phyloP scores from a whole-genome alignment of 169 alveolate species.

The Besnoitia besnoiti region DNA sequence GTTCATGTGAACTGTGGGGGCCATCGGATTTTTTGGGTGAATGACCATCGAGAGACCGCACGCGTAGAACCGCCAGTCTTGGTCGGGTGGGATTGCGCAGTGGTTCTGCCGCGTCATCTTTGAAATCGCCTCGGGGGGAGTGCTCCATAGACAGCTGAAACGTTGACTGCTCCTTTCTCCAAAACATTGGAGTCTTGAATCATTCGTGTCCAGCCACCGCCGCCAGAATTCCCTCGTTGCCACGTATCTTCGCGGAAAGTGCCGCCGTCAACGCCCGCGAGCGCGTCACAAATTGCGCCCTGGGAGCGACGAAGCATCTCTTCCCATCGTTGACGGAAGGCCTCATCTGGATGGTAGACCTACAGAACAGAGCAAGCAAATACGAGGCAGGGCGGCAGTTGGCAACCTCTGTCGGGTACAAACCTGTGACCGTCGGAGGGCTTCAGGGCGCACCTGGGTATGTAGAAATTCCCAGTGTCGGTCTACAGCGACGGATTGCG shows the following conservation, averaged over 20 bases:
- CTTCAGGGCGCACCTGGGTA: no score
- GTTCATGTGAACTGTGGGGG: constrained; percentile 88
- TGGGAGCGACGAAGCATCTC: constrained; percentile 65
- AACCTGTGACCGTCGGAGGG: no score
- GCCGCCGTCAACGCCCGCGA: constrained; percentile 68
- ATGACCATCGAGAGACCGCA: constrained; percentile 85
- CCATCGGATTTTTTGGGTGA: constrained; percentile 87
- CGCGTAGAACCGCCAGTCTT: constrained; percentile 76
- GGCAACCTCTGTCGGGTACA: no score
- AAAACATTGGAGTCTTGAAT: constrained; percentile 82
- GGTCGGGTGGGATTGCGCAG: neutral
- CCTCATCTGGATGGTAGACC: constrained; percentile 68
- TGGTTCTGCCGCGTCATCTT: constrained; percentile 68
- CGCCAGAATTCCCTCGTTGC: constrained; percentile 76
- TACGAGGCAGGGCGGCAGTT: no score
- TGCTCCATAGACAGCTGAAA: constrained; percentile 78
- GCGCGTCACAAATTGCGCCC: constrained; percentile 60
- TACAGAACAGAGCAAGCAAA: neutral
- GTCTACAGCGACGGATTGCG: no score
- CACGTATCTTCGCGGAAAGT: constrained; percentile 76
- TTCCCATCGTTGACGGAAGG: constrained; percentile 76
- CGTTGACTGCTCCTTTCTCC: constrained; percentile 86
- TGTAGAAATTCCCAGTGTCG: no score
- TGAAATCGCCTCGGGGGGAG: constrained; percentile 74
- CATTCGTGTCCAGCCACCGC: constrained; percentile 82